Evolutionary conservation across 352 stramenopile species (phyloP).

Genomic region (Globisporangium spiculum): DNA sequence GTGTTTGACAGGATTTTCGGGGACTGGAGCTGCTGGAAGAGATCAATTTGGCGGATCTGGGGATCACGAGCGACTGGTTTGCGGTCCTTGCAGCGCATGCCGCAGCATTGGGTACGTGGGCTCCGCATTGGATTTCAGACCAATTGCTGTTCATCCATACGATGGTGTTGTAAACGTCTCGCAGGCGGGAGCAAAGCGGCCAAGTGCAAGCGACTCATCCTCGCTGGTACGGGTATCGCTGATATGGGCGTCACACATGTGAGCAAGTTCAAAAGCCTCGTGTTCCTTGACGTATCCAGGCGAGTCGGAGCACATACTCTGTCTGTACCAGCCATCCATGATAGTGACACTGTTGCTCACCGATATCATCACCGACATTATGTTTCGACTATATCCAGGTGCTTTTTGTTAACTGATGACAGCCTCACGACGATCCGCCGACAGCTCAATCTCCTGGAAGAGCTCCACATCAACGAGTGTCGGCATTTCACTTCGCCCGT

Average conservation of each 20-base stretch:
- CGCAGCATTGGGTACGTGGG: constrained; percentile 8
- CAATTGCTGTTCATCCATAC: no score
- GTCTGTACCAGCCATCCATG: background rate
- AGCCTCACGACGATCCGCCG: constrained; percentile 42
- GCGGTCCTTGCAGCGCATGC: constrained; percentile 22
- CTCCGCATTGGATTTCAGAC: no score
- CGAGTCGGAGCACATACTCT: background rate
- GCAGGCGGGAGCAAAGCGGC: background rate
- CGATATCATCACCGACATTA: background rate
- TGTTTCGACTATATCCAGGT: constrained; percentile 21
- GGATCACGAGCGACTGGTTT: constrained; percentile 34
- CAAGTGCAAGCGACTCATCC: constrained; percentile 19
- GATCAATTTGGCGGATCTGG: constrained; percentile 25
- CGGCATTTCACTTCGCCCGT: constrained; percentile 52
- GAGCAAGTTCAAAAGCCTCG: constrained; percentile 29
- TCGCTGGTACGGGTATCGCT: constrained; percentile 31
- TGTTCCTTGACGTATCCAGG: constrained; percentile 30
- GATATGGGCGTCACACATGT: constrained; percentile 23
- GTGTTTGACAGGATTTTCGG: constrained; percentile 22
- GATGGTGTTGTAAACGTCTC: background rate
- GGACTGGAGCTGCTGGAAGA: constrained; percentile 24
- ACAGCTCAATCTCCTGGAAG: constrained; percentile 40
- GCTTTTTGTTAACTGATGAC: constrained; percentile 51
- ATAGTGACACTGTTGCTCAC: background rate
- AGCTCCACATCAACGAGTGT: constrained; percentile 56